Conservation (phyloP, 169 alveolate species). For the Plasmodium gaboni region DNA sequence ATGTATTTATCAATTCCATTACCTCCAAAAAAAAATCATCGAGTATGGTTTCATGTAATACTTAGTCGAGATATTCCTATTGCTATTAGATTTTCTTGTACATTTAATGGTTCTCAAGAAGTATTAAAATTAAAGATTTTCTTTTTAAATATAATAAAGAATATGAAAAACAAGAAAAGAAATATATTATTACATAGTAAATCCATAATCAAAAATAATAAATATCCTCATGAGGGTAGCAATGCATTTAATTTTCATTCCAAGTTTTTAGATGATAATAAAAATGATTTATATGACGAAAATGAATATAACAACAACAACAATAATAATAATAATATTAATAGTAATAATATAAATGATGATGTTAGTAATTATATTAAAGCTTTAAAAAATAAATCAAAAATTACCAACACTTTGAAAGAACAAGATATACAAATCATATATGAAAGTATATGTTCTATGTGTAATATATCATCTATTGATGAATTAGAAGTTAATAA, state of each 20-base stretch:
- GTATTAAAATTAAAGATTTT: slow-evolving; percentile 36
- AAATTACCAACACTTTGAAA: slow-evolving; percentile 10
- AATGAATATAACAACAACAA: not conserved
- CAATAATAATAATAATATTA: not conserved
- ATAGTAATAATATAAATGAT: not conserved
- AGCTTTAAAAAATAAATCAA: slow-evolving; percentile 38
- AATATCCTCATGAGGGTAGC: slow-evolving; percentile 17
- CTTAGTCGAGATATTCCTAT: slow-evolving; percentile 37
- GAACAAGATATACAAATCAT: slow-evolving; percentile 32
- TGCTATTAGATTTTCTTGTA: slow-evolving; percentile 39
- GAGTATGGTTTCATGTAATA: slow-evolving; percentile 66
- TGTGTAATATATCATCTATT: slow-evolving; percentile 43
- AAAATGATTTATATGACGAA: slow-evolving; percentile 27
- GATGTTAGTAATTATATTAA: slow-evolving; percentile 35
- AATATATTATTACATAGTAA: slow-evolving; percentile 42
- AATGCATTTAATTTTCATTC: slow-evolving; percentile 58
- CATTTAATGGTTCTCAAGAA: slow-evolving; percentile 64
- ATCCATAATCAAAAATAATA: slow-evolving; percentile 40
- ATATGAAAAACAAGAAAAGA: slow-evolving; percentile 38
- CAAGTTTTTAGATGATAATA: slow-evolving; percentile 30
- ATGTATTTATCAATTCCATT: slow-evolving; percentile 90
- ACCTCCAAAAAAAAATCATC: slow-evolving; percentile 78
- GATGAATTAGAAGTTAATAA: slow-evolving; percentile 40
- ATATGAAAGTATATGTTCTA: slow-evolving; percentile 42
- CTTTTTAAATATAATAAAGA: slow-evolving; percentile 31